Evolutionary conservation across 352 stramenopile species (phyloP).

Genomic region (Plasmopara viticola): DNA sequence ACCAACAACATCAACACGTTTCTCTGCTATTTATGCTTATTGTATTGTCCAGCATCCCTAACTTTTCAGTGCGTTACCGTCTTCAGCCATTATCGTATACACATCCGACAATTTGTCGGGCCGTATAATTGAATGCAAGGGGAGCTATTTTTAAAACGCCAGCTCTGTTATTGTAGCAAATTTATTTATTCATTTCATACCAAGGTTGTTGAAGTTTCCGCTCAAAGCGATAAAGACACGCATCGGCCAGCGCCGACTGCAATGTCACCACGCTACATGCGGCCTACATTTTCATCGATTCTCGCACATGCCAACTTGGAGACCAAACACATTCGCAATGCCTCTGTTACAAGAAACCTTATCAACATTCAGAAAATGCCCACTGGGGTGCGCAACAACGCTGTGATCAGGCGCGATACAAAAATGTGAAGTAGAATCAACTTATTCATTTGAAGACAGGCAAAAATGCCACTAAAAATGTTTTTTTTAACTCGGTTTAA

Average conservation of each 20-base stretch:
- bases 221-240: conserved; percentile 4
- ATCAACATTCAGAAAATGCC: conserved; percentile 65
- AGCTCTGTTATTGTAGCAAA: neutral
- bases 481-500: conserved; percentile 74
- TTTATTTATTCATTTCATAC: neutral
- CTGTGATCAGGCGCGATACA: too few relatives aligned
- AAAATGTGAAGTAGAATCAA: too few relatives aligned
- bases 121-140: too few relatives aligned
- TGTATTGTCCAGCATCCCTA: conserved; percentile 24
- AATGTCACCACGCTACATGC: conserved; percentile 64
- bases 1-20: too few relatives aligned
- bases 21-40: too few relatives aligned
- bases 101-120: too few relatives aligned
- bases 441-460: too few relatives aligned
- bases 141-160: neutral
- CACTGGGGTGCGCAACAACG: conserved; percentile 37
- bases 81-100: too few relatives aligned
- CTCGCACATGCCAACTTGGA: conserved; percentile 77
- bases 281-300: conserved; percentile 78
- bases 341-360: conserved; percentile 63
- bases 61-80: too few relatives aligned
- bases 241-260: conserved; percentile 15
- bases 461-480: too few relatives aligned
- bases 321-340: too few relatives aligned
- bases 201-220: conserved; percentile 6